A percentile compares a stretch with the other conserved stretches of the same genome.
Evolutionary conservation across 805 yeast species (phyloP).

Genomic region (Kuraishia floccosa): DNA sequence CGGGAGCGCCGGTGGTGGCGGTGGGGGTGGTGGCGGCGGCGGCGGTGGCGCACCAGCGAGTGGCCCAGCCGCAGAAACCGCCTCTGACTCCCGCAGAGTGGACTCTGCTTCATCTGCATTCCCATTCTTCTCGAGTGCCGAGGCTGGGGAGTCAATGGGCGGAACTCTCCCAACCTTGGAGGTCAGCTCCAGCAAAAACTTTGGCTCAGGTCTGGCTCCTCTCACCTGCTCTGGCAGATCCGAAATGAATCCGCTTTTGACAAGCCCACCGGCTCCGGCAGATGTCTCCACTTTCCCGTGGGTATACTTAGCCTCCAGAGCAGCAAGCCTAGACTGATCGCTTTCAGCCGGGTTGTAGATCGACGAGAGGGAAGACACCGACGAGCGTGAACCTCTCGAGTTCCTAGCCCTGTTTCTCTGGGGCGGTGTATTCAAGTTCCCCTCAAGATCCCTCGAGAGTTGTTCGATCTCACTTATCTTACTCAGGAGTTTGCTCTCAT

Average conservation of each 20-base stretch:
- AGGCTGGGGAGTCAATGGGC: conserved; percentile 13
- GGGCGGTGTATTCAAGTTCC: neutral
- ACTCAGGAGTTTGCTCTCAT: conserved; percentile 18
- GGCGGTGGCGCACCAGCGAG: conserved; percentile 20
- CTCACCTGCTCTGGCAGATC: conserved; percentile 18
- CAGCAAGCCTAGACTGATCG: conserved; percentile 3
- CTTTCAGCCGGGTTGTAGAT: neutral
- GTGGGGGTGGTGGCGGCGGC: conserved; percentile 20
- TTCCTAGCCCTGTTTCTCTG: no score
- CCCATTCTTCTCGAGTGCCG: conserved; percentile 2
- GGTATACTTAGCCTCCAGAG: conserved; percentile 30
- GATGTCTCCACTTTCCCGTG: conserved; percentile 27
- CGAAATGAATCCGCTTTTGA: neutral
- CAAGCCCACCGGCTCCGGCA: conserved; percentile 9
- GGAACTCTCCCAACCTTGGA: conserved; percentile 33
- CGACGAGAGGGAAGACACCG: neutral
- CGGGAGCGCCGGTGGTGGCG: conserved; percentile 20
- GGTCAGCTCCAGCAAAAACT: conserved; percentile 41
- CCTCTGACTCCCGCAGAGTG: no score
- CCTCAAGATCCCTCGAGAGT: conserved; percentile 13
- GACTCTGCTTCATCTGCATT: neutral
- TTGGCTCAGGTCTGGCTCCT: conserved; percentile 27
- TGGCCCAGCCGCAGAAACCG: conserved; percentile 7
- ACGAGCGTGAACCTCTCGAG: no score
- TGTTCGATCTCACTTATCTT: conserved; percentile 30